Conservation (phyloP, 2,329 filamentous ascomycete genomes). For the Pseudogymnoascus sp. region DNA sequence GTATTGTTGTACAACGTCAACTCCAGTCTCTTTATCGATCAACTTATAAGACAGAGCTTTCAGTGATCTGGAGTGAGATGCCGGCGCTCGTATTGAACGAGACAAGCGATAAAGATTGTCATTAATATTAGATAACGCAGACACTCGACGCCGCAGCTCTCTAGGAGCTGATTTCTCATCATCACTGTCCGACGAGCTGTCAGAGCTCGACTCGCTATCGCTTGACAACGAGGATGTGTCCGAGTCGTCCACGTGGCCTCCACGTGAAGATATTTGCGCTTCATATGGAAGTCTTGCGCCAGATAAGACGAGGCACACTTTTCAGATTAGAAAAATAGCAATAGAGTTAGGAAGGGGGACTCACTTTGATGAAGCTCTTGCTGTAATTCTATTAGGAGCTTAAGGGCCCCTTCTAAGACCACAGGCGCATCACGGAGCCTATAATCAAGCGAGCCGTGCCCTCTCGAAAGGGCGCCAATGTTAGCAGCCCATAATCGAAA, state of each 20-base stretch:
- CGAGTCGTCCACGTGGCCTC: neutral
- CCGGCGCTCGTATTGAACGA: neutral
- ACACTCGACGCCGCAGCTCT: neutral
- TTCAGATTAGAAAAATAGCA: neutral
- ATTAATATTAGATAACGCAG: neutral
- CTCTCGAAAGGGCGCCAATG: conserved; percentile 8
- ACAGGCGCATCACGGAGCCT: conserved; percentile 1
- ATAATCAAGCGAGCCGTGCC: conserved; percentile 9
- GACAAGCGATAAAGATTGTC: conserved; percentile 1
- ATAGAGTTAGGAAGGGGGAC: neutral
- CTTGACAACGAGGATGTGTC: neutral
- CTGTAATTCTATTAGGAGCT: neutral
- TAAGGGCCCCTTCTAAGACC: neutral
- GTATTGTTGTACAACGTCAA: neutral
- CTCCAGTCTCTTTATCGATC: neutral
- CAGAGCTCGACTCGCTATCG: neutral
- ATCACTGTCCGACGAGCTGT: neutral
- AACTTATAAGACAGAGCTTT: neutral
- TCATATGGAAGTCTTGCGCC: conserved; percentile 3
- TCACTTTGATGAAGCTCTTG: conserved; percentile 1
- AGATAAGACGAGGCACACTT: neutral
- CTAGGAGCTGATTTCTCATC: neutral
- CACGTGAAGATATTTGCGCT: neutral
- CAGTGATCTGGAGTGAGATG: neutral
- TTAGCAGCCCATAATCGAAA: conserved; percentile 11